Base-by-base conservation (phyloP, 306 rosid species). In the Prunus kanzakura region DNA sequence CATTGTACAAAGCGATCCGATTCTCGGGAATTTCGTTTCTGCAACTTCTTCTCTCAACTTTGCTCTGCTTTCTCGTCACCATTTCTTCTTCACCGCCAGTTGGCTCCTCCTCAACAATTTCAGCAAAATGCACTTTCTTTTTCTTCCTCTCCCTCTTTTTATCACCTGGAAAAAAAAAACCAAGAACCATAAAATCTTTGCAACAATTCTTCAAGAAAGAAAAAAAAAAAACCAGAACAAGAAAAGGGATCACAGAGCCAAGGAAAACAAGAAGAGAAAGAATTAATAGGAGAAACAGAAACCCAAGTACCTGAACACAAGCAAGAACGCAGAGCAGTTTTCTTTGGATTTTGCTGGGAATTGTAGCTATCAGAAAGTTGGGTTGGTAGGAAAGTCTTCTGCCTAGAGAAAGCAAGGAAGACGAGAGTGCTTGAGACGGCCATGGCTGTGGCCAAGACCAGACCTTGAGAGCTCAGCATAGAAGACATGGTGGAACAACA, bases 111-210 rank as follows among this genome's bases (percentile, higher is more conserved):
- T 60, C 68, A 45, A 88, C 96, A 86, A 81, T 83, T 56, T 85
- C 94, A 2, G 90, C 96, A 73, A 93, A 93, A 56, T 85, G 61
- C 35, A 93, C 97, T 58, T 78, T 91, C 93, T 93, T 93, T 69
- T 84, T 88, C 79, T 80, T 88, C 80, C 74, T 85, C 19, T 66
- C 86, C 80, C 49, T 75, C 55, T 78, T 92, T 87, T 41, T 79
- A 19, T 79, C 75, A 38, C 76, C 84, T 85, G 5, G 3, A 30
- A 4, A 30, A 57, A 72, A 64, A 76, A 67, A 80, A 51, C 27
- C 60, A 4, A 56, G 8, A 47, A 52, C 20, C 11, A 9, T 35
- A 49, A 73, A 6, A 32, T 16, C 4, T 55, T 54, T 2, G 19
- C 0, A 0, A 19, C 7, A 29, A 29, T 46, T 22, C 3, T 16